A percentile compares a stretch with the other conserved stretches of the same genome.
These are phyloP conservation scores for Amanita brunnescens DNA, from an alignment of 768 basidiomycete species.

Conservation along the genomic window DNA sequence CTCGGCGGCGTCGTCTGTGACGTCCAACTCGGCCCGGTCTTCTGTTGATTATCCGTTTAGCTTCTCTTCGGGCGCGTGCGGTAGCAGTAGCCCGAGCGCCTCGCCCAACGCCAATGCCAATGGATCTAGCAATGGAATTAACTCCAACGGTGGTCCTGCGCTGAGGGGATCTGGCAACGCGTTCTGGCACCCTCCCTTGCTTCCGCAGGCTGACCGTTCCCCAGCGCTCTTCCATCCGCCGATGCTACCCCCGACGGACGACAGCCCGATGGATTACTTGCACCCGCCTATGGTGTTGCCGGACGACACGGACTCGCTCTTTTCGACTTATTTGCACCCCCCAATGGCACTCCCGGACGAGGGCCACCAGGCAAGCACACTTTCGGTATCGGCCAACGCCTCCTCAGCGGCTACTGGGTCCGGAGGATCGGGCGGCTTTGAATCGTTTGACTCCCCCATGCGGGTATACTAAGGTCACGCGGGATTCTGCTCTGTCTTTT, in stretches of 20 bases:
- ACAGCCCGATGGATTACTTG: conserved; percentile 66
- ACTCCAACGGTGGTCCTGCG: conserved; percentile 21
- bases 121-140: neutral
- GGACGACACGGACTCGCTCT: conserved; percentile 49
- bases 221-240: conserved; percentile 59
- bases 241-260: conserved; percentile 50
- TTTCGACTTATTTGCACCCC: conserved; percentile 38
- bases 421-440: neutral
- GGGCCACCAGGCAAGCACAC: neutral
- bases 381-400: neutral
- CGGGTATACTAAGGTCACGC: conserved; percentile 2
- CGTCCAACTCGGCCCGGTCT: conserved; percentile 46
- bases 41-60: conserved; percentile 66
- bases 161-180: conserved; percentile 26
- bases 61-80: conserved; percentile 26
- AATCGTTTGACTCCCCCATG: conserved; percentile 4
- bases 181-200: conserved; percentile 77
- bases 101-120: conserved; percentile 10
- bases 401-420: neutral
- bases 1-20: conserved; percentile 46
- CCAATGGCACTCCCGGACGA: conserved; percentile 36
- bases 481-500: neutral
- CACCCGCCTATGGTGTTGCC: conserved; percentile 54
- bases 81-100: neutral
- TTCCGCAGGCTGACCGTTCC: conserved; percentile 45